phyloP scores from a whole-genome alignment of 148 eudicot genomes.

The Silene latifolia region DNA sequence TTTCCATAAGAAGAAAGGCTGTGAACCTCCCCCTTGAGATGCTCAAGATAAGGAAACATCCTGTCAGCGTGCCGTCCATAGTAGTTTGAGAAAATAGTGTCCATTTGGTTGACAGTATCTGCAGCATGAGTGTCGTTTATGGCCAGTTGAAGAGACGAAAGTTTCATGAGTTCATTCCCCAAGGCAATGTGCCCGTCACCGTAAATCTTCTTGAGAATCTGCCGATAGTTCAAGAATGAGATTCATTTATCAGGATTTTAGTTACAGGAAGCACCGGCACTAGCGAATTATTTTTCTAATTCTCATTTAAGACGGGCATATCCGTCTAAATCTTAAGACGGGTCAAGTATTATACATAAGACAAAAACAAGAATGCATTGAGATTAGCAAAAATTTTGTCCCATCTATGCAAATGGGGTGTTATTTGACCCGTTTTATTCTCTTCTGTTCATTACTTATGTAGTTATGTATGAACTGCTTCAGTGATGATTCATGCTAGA shows the following conservation, averaged over 20 bases:
- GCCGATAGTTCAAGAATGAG: slow-evolving; percentile 9
- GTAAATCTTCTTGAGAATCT: slow-evolving; percentile 83
- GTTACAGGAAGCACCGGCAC: background rate
- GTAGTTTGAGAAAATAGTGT: slow-evolving; percentile 49
- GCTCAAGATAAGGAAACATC: slow-evolving; percentile 52
- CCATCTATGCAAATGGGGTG: too few species aligned
- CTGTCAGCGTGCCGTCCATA: slow-evolving; percentile 63
- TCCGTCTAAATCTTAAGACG: too few species aligned
- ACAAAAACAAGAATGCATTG: too few species aligned
- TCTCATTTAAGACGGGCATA: too few species aligned
- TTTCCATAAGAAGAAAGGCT: slow-evolving; percentile 5
- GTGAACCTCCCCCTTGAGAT: slow-evolving; percentile 34
- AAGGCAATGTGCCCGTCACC: slow-evolving; percentile 57
- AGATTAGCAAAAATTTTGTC: too few species aligned
- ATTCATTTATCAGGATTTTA: background rate
- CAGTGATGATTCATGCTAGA: too few species aligned
- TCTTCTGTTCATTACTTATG: too few species aligned
- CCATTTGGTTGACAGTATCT: slow-evolving; percentile 37
- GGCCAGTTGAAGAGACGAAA: slow-evolving; percentile 63
- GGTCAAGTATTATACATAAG: too few species aligned
- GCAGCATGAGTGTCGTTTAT: slow-evolving; percentile 36
- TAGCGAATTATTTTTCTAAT: too few species aligned
- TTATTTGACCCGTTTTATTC: too few species aligned
- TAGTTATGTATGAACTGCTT: too few species aligned
- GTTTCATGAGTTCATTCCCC: slow-evolving; percentile 80